Conservation (phyloP, 2,329 filamentous ascomycete species). For the Madurella mycetomatis region DNA sequence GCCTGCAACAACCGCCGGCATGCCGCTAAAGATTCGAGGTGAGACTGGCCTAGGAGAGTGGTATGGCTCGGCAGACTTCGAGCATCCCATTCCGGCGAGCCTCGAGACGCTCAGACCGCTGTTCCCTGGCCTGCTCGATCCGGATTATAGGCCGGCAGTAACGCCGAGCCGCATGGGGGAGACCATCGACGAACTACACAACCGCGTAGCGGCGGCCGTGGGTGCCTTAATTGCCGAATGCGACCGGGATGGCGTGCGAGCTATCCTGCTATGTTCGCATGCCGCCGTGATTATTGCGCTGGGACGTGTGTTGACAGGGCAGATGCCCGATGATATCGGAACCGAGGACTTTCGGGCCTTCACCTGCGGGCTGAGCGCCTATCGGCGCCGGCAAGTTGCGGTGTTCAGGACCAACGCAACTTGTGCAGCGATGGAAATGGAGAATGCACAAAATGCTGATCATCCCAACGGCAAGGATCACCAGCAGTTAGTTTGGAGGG, state of each 20-base stretch:
- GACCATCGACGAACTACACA: conserved; percentile 71
- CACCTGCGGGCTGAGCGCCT: conserved; percentile 76
- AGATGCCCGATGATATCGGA: conserved; percentile 65
- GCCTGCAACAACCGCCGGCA: neutral
- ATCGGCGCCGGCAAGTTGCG: conserved; percentile 30
- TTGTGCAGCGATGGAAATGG: too few species aligned
- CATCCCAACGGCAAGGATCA: conserved; percentile 28
- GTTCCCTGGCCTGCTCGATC: conserved; percentile 60
- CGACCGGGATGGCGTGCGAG: conserved; percentile 64
- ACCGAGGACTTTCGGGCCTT: conserved; percentile 80
- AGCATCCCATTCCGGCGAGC: conserved; percentile 74
- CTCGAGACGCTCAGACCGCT: conserved; percentile 57
- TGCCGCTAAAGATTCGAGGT: conserved; percentile 42
- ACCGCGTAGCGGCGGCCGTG: conserved; percentile 68
- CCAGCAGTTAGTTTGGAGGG: conserved; percentile 47
- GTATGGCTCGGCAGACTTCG: conserved; percentile 82
- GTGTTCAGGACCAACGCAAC: conserved; percentile 7
- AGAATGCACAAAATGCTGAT: conserved; percentile 22
- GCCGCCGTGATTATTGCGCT: conserved; percentile 85
- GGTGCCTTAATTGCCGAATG: conserved; percentile 66
- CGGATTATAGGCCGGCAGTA: conserved; percentile 57
- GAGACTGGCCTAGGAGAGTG: conserved; percentile 72
- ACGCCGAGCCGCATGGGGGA: conserved; percentile 72
- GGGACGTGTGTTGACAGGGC: conserved; percentile 75
- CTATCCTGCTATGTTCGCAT: conserved; percentile 80